Base-by-base conservation (phyloP, 495 filamentous ascomycete species). In the Chaetomidium leptoderma region DNA sequence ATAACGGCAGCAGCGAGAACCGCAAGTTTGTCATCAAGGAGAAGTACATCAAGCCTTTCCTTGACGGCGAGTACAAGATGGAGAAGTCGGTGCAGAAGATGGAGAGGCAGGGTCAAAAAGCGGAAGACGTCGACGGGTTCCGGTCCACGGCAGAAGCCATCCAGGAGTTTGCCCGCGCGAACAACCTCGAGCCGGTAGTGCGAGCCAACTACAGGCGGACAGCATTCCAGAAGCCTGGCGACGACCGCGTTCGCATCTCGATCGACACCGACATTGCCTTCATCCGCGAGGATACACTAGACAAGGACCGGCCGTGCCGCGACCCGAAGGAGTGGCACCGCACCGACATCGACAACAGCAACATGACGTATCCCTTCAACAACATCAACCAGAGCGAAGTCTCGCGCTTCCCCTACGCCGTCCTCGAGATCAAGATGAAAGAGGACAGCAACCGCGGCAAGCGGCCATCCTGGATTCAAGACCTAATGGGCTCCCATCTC, bases 151-250 rank as follows among this genome's bases (percentile, higher is more conserved):
- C 93, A 14, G 76, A 86, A 44, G 84, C 86, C 52, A 82, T 97
- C 49, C 90, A 96, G 68, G 75, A 78, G 0, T 92, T 93, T 63
- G 85, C 96, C 67, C 82, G 83, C 62, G 81, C 87, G 30, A 79
- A 88, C 63, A 80, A 88, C 55, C 78, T 98, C 35, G 82, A 92
- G 70, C 93, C 93, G 6, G 82, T 95, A 56, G 72, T 97, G 36
- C 84, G 93, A 21, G 95, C 93, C 49, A 95, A 93, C 71, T 97
- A 97, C 68, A 90, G 85, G 13, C 87, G 95, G 39, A 95, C 91
- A 0, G 93, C 93, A 4, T 98, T 97, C 78, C 92, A 98, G 67
- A 95, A 97, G 44, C 93, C 93, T 14, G 86, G 89, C 6, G 91
- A 97, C 69, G 85, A 93, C 69, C 86, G 91, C 29, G 86, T 98